Percentiles rank a stretch among this genome's conserved stretches.
Evolutionary conservation across 176 grass and related monocot species (phyloP).

Genomic region (Pontederia crassipes): DNA sequence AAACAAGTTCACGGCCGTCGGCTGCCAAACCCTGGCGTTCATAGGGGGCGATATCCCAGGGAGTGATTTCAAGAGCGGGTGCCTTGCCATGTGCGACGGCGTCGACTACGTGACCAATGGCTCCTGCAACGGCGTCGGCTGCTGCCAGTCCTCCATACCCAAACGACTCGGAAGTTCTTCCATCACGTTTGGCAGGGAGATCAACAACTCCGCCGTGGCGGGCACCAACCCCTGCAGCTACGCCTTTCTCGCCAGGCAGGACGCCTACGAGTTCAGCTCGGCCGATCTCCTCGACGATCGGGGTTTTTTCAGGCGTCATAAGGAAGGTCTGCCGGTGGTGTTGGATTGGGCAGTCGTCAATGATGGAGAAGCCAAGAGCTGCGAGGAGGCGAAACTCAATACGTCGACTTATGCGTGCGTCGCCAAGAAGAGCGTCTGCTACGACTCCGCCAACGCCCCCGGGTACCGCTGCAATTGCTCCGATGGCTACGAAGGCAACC

Average conservation of each 20-base stretch:
- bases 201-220: background rate
- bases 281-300: background rate
- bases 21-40: conserved; percentile 17
- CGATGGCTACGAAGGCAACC: conserved; percentile 7
- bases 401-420: conserved; percentile 1
- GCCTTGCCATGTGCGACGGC: conserved; percentile 19
- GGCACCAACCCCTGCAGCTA: background rate
- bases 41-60: background rate
- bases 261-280: background rate
- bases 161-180: background rate
- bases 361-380: background rate
- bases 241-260: background rate
- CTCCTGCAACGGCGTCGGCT: conserved; percentile 27
- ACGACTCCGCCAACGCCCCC: background rate
- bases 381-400: background rate
- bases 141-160: conserved; percentile 34
- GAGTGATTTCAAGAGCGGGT: conserved; percentile 10
- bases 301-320: background rate
- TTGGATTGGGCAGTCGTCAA: background rate
- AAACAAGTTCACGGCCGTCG: conserved; percentile 43
- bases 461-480: conserved; percentile 24
- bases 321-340: background rate
- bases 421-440: background rate
- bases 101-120: background rate
- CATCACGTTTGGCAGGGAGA: accelerated